These are phyloP conservation scores for Didymella sp. DNA, from an alignment of 2,329 filamentous ascomycete species.

Conservation along the genomic window DNA sequence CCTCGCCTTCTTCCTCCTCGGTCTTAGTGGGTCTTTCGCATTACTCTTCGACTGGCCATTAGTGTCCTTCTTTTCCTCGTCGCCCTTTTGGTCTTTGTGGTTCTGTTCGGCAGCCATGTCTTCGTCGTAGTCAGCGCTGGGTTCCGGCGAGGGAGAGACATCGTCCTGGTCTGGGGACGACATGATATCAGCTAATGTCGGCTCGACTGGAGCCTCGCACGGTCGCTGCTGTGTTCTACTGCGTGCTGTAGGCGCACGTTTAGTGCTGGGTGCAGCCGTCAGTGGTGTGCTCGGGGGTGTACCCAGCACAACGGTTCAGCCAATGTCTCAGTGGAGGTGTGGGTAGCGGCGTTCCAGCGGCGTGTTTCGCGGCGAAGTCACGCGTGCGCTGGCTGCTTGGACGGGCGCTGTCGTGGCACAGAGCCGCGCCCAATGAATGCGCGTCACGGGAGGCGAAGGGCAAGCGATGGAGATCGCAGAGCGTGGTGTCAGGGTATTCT, in stretches of 20 bases:
- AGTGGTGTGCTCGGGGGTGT: slow-evolving; percentile 43
- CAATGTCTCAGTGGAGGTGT: slow-evolving; percentile 45
- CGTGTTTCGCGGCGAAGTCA: slow-evolving; percentile 52
- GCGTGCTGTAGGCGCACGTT: slow-evolving; percentile 50
- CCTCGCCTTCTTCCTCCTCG: slow-evolving; percentile 92
- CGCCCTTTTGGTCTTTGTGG: slow-evolving; percentile 49
- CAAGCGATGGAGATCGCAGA: slow-evolving; percentile 12
- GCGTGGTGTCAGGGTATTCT: slow-evolving; percentile 9
- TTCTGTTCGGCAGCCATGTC: slow-evolving; percentile 55
- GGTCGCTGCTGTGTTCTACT: slow-evolving; percentile 41
- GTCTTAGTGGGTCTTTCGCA: slow-evolving; percentile 88
- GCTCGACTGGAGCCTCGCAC: slow-evolving; percentile 37
- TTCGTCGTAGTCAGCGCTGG: slow-evolving; percentile 51
- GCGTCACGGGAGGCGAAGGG: slow-evolving; percentile 28
- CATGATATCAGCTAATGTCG: slow-evolving; percentile 54
- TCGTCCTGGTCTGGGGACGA: slow-evolving; percentile 56
- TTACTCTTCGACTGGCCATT: slow-evolving; percentile 52
- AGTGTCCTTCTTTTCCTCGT: slow-evolving; percentile 41
- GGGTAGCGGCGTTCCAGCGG: slow-evolving; percentile 49
- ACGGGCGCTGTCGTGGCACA: slow-evolving; percentile 48
- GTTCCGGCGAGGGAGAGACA: slow-evolving; percentile 57
- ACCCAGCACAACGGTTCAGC: slow-evolving; percentile 46
- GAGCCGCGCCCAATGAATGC: slow-evolving; percentile 36
- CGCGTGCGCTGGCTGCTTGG: slow-evolving; percentile 50
- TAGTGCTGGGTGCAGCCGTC: slow-evolving; percentile 50